phyloP scores from a whole-genome alignment of 345 rosid species.

The Mangifera indica region DNA sequence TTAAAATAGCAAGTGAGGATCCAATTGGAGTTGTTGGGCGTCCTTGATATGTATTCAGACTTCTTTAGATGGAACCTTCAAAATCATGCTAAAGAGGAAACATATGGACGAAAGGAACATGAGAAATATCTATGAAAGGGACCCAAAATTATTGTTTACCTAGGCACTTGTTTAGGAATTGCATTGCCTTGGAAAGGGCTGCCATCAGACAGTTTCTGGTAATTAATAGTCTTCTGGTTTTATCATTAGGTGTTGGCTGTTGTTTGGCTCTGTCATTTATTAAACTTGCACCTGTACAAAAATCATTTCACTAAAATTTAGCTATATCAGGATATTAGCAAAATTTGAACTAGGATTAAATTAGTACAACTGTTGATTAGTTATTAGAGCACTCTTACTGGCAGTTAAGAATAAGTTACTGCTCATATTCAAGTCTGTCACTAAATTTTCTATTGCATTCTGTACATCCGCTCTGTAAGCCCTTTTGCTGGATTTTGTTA shows the following conservation, averaged over 20 bases:
- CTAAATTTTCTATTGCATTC: too few species aligned
- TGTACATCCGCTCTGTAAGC: too few species aligned
- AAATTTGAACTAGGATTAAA: background rate
- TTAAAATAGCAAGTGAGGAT: background rate
- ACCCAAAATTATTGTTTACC: background rate
- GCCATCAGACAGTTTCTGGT: background rate
- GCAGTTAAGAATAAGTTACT: too few species aligned
- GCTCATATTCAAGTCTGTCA: too few species aligned
- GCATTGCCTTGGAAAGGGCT: background rate
- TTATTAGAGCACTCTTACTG: background rate
- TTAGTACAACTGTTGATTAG: background rate
- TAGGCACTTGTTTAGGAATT: background rate
- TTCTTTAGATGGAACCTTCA: background rate
- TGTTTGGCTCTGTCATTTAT: background rate
- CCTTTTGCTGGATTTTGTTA: background rate
- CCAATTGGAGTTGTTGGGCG: background rate
- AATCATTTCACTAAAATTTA: background rate
- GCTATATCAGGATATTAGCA: background rate
- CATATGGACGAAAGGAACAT: background rate
- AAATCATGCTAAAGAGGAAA: background rate
- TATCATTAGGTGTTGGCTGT: background rate
- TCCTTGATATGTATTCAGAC: slow-evolving; percentile 2
- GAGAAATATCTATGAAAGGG: background rate
- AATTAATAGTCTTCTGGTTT: background rate
- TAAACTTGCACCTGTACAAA: too few species aligned